Evolutionary conservation across 2,329 filamentous ascomycete species (phyloP), one percentile per base, ranked within the genome.

Genomic region (Aplosporella prunicola): DNA sequence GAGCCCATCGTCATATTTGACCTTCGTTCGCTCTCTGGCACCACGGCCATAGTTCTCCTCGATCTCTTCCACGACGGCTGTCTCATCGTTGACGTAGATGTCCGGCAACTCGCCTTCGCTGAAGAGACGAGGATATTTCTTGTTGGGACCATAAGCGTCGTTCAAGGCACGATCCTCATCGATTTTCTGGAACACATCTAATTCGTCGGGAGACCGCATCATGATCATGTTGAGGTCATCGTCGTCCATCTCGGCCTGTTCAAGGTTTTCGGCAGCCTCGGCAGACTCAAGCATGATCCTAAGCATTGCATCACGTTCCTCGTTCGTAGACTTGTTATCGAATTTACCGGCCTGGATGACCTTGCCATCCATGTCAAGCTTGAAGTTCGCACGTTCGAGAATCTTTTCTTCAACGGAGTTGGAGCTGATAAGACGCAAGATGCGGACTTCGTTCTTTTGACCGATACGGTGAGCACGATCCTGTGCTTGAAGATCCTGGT

Each of bases 401-500:
- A 98, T 98, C 70, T 96, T 95, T 63, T 98, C 91, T 63, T 98
- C 91, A 2, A 98, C 88, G 0, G 91, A 96, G 53, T 93, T 94
- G 8, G 87, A 93, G 47, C 82, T 95, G 61, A 98, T 96, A 29
- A 98, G 72, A 61, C 91, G 81, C 43, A 98, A 67, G 58, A 98
- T 98, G 51, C 91, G 83, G 40, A 98, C 91, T 62, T 98, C 91
- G 52, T 98, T 98, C 78, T 98, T 98, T 62, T 98, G 91, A 44
- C 91, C 91, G 49, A 98, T 98, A 82, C 91, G 89, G 78, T 98
- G 91, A 31, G 91, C 91, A 80, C 91, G 91, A 81, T 98, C 91
- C 58, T 98, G 91, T 10, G 91, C 91, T 62, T 98, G 91, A 62
- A 98, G 69, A 82, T 98, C 91, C 62, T 98, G 91, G 58, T 96